Percentiles rank a stretch among this genome's conserved stretches.
Conservation (phyloP, 1,284 basidiomycete genomes). For the Sanguinoderma infundibulare region DNA sequence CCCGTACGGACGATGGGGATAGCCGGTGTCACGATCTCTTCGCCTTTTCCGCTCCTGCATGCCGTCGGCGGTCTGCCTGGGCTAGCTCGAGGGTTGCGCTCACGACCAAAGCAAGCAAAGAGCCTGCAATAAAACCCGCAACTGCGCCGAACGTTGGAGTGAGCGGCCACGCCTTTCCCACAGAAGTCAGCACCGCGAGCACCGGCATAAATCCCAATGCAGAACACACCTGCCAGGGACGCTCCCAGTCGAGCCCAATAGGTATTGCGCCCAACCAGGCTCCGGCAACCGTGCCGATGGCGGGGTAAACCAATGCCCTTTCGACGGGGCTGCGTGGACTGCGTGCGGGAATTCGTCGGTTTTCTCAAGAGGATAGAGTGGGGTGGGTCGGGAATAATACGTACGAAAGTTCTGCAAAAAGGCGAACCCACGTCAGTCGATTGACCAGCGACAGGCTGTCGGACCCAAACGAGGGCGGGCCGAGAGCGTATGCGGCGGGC, state of each 20-base stretch:
- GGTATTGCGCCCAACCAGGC: slow-evolving; percentile 83
- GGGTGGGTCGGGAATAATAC: too few relatives aligned
- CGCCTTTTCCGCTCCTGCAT: neutral
- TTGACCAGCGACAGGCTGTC: slow-evolving; percentile 45
- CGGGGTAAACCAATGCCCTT: slow-evolving; percentile 79
- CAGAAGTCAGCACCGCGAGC: neutral
- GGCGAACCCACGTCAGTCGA: slow-evolving; percentile 68
- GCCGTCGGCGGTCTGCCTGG: slow-evolving; percentile 33
- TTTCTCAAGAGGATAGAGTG: neutral
- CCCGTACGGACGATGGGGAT: neutral
- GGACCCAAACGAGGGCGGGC: slow-evolving; percentile 54
- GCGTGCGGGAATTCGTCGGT: neutral
- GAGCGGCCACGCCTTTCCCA: slow-evolving; percentile 75
- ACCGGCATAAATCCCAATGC: neutral
- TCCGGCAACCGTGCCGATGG: slow-evolving; percentile 73
- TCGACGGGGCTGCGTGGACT: slow-evolving; percentile 75
- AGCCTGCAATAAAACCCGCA: slow-evolving; percentile 68
- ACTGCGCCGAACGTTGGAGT: slow-evolving; percentile 73
- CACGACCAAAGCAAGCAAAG: slow-evolving; percentile 57
- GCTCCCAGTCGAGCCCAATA: slow-evolving; percentile 92
- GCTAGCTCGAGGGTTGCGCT: slow-evolving; percentile 51
- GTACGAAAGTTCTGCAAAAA: slow-evolving; percentile 82
- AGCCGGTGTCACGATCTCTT: slow-evolving; percentile 12
- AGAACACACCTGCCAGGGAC: slow-evolving; percentile 87
- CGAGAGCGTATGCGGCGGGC: slow-evolving; percentile 74